These are phyloP conservation scores for Coelastrella sp. DNA, from an alignment of 139 green algal genomes.

Conservation along the genomic window DNA sequence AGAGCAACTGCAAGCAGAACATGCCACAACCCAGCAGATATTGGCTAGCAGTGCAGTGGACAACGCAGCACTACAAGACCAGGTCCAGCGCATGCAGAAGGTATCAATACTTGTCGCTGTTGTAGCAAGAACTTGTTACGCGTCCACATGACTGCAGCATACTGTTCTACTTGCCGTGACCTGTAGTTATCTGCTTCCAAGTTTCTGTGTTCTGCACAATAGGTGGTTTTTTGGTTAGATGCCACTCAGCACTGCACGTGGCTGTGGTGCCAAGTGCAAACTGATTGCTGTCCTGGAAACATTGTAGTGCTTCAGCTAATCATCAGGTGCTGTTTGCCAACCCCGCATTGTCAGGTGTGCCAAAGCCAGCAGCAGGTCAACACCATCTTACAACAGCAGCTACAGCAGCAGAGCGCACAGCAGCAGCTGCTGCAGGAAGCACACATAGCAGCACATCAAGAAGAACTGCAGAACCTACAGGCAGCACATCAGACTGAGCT, in stretches of 20 bases:
- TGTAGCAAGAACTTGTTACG: too few relatives aligned
- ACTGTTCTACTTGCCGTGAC: too few relatives aligned
- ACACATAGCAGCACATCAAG: neutral
- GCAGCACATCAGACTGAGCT: neutral
- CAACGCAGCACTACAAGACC: neutral
- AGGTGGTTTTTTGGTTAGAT: too few relatives aligned
- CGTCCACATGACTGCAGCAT: too few relatives aligned
- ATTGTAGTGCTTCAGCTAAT: too few relatives aligned
- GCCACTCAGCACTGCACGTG: too few relatives aligned
- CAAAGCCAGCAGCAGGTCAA: neutral
- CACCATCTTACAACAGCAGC: neutral
- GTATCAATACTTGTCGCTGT: neutral
- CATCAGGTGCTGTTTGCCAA: too few relatives aligned
- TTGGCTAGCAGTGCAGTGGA: neutral
- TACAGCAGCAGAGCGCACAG: neutral
- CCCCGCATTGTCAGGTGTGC: neutral
- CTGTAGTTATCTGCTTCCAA: too few relatives aligned
- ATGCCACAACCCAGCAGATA: neutral
- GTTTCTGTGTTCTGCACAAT: too few relatives aligned
- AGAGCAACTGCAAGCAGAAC: neutral
- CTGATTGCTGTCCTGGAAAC: too few relatives aligned
- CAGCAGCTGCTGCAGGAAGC: neutral
- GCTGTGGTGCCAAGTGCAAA: too few relatives aligned
- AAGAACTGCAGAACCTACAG: neutral
- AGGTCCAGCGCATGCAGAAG: neutral